Conservation (phyloP, 331 rosid species). For the Arachis monticola region DNA sequence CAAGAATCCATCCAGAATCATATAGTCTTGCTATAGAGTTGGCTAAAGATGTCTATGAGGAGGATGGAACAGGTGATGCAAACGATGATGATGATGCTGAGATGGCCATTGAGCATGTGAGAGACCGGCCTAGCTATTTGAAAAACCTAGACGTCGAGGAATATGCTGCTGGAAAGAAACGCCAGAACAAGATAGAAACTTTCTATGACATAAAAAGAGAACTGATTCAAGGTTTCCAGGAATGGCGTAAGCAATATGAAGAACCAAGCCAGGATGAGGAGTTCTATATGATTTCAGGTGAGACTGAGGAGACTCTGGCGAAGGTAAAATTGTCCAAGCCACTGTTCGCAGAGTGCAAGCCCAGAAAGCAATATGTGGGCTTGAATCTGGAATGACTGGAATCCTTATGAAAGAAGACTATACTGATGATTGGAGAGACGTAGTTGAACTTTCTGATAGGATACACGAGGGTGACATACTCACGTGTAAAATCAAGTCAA, state of each 20-base stretch:
- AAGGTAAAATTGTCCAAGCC: slow-evolving; percentile 93
- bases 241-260: slow-evolving; percentile 95
- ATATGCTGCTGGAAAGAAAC: slow-evolving; percentile 67
- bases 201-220: slow-evolving; percentile 84
- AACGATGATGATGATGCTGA: slow-evolving; percentile 96
- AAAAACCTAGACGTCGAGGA: slow-evolving; percentile 78
- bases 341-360: slow-evolving; percentile 85
- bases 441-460: slow-evolving; percentile 84
- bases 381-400: slow-evolving; percentile 97
- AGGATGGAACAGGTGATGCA: slow-evolving; percentile 69
- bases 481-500: slow-evolving; percentile 95
- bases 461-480: slow-evolving; percentile 86
- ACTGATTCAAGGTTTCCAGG: slow-evolving; percentile 93
- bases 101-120: slow-evolving; percentile 97
- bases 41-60: slow-evolving; percentile 93
- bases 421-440: slow-evolving; percentile 85
- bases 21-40: slow-evolving; percentile 88
- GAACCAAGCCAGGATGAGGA: slow-evolving; percentile 98
- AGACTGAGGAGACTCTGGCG: slow-evolving; percentile 89
- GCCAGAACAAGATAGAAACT: slow-evolving; percentile 71
- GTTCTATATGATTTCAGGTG: slow-evolving; percentile 96
- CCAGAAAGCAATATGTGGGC: slow-evolving; percentile 84
- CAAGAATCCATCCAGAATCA: slow-evolving; percentile 97
- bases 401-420: slow-evolving; percentile 94
- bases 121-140: slow-evolving; percentile 79